Evolutionary conservation across 805 yeast species (phyloP).

Genomic region (Kluyveromyces aestuarii): DNA sequence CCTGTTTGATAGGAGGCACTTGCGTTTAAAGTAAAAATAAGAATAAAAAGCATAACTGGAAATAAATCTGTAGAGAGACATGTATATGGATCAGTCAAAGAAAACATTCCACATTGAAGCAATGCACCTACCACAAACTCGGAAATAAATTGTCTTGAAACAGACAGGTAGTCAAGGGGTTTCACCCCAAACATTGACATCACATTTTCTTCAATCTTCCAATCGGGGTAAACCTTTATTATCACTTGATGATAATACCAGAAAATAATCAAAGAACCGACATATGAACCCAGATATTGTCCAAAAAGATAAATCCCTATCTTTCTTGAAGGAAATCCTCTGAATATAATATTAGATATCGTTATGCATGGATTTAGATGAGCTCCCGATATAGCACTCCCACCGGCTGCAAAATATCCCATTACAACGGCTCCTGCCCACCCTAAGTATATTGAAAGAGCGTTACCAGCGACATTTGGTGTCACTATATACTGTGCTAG

Average conservation of each 20-base stretch:
- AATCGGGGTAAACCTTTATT: conserved; percentile 18
- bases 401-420: conserved; percentile 44
- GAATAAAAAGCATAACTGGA: conserved; percentile 39
- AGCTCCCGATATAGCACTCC: conserved; percentile 45
- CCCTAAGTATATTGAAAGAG: conserved; percentile 35
- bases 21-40: conserved; percentile 39
- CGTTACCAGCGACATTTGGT: conserved; percentile 31
- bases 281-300: conserved; percentile 41
- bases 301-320: conserved; percentile 37
- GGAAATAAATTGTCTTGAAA: conserved; percentile 38
- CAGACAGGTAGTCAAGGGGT: conserved; percentile 33
- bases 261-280: conserved; percentile 38
- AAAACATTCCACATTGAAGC: conserved; percentile 38
- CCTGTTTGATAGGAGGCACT: conserved; percentile 45
- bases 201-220: conserved; percentile 20
- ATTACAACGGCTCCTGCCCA: conserved; percentile 49
- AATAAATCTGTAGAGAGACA: conserved; percentile 37
- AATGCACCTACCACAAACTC: conserved; percentile 39
- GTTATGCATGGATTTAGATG: conserved; percentile 49
- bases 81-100: conserved; percentile 44
- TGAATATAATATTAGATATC: conserved; percentile 35
- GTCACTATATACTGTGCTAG: conserved; percentile 10
- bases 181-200: conserved; percentile 41
- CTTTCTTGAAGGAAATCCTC: conserved; percentile 44
- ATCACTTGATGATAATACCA: conserved; percentile 35